Evolutionary conservation across 2,329 filamentous ascomycete species (phyloP), one percentile per base, ranked within the genome.

Genomic region (Penicillium paneum): DNA sequence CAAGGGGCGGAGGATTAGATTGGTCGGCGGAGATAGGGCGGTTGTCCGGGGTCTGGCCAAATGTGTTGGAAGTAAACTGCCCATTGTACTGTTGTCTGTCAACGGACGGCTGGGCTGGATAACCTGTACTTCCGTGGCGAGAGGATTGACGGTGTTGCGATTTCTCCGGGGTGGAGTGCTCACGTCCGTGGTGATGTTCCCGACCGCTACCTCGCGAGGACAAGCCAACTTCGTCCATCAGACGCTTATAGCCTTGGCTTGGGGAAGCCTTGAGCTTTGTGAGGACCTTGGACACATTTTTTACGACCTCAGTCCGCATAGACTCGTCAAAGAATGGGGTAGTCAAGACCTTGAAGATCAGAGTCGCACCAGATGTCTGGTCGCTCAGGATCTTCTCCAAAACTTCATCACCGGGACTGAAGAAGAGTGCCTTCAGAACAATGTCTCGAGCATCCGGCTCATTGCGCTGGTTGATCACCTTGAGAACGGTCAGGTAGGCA

Each of bases 301-400:
- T 91, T 5, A 96, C 85, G 21, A 97, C 91, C 66, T 97, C 90
- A 42, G 82, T 79, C 44, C 94, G 88, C 70, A 97, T 92, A 49
- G 80, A 86, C 71, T 99, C 94, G 62, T 99, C 94, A 61, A 97
- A 92, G 82, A 97, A 97, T 0, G 94, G 94, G 8, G 92, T 97
- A 0, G 94, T 97, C 52, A 99, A 81, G 32, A 97, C 92, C 80
- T 99, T 99, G 83, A 97, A 99, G 67, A 99, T 97, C 63, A 99
- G 78, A 0, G 93, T 97, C 3, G 93, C 91, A 51, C 94, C 94
- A 62, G 92, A 97, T 43, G 89, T 85, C 67, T 95, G 91, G 69
- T 99, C 94, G 58, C 85, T 89, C 32, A 99, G 79, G 56, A 99
- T 97, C 52, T 90, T 89, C 71, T 96, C 92, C 38, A 99, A 77